Percentiles rank a stretch among this genome's conserved stretches.
phyloP scores from a whole-genome alignment of 169 alveolate species.

The Cryptosporidium viatorum region DNA sequence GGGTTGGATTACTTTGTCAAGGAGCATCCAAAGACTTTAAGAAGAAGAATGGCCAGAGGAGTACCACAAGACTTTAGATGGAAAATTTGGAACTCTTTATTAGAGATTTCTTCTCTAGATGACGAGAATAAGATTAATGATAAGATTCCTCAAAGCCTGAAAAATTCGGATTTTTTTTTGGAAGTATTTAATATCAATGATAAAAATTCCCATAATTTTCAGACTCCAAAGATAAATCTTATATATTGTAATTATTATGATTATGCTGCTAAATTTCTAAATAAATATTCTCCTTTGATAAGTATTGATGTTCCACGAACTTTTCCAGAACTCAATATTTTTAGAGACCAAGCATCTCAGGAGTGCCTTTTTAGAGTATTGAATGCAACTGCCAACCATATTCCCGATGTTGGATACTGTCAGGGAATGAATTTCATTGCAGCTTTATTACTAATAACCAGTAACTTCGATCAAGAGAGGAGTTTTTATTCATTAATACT shows the following conservation, averaged over 20 bases:
- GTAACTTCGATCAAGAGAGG: conserved; percentile 82
- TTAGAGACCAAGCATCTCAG: conserved; percentile 79
- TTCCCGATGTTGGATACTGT: conserved; percentile 88
- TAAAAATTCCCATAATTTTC: neutral
- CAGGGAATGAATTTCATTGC: conserved; percentile 93
- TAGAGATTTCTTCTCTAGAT: conserved; percentile 16
- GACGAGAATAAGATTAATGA: neutral
- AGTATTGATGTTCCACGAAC: conserved; percentile 81
- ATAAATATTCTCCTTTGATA: conserved; percentile 76
- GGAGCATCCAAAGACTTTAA: conserved; percentile 77
- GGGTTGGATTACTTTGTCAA: conserved; percentile 78
- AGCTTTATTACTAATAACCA: conserved; percentile 83
- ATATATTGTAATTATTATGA: conserved; percentile 28
- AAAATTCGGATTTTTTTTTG: conserved; percentile 17
- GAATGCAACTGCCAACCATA: conserved; percentile 83
- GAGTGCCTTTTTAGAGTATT: conserved; percentile 84
- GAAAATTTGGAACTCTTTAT: conserved; percentile 77
- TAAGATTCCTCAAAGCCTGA: neutral
- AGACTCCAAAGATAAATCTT: neutral
- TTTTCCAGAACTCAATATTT: conserved; percentile 79
- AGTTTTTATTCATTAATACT: conserved; percentile 83
- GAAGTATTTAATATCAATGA: conserved; percentile 3
- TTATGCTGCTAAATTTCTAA: conserved; percentile 59
- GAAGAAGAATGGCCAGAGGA: conserved; percentile 81
- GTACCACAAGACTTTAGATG: conserved; percentile 81